Conservation (phyloP, 1,284 basidiomycete genomes). For the Amylostereum chailletii region DNA sequence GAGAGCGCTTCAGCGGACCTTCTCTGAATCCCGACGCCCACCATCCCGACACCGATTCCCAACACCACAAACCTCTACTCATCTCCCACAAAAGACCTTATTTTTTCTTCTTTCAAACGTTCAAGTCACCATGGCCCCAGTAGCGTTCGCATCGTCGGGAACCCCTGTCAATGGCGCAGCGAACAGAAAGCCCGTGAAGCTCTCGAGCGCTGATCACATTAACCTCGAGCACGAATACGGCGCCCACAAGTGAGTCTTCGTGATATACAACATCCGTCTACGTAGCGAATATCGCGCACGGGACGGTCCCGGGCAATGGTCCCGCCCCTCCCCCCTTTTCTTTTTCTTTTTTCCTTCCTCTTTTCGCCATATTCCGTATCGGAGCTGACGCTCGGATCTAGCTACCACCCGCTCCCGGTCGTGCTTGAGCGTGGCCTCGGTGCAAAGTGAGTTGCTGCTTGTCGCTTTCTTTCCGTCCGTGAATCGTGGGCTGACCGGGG, state of each 20-base stretch:
- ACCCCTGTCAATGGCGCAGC: too few species aligned
- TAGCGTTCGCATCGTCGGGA: too few species aligned
- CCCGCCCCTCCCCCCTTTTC: too few species aligned
- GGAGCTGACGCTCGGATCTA: slow-evolving; percentile 23
- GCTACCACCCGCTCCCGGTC: slow-evolving; percentile 93
- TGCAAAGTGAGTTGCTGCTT: slow-evolving; percentile 63
- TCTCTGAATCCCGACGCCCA: too few species aligned
- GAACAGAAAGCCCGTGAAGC: background rate
- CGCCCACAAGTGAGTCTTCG: slow-evolving; percentile 75
- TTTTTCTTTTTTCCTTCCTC: slow-evolving; percentile 4
- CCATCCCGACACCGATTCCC: too few species aligned
- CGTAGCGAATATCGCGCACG: too few species aligned
- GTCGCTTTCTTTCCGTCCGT: slow-evolving; percentile 14
- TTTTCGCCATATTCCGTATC: background rate
- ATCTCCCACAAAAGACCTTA: too few species aligned
- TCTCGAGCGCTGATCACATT: slow-evolving; percentile 54
- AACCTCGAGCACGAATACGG: slow-evolving; percentile 76
- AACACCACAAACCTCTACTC: too few species aligned
- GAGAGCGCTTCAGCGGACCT: too few species aligned
- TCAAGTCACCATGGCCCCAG: too few species aligned
- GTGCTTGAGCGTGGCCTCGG: slow-evolving; percentile 90
- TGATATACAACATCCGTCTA: background rate
- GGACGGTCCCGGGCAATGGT: background rate
- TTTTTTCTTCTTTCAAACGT: too few species aligned
- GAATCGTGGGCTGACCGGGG: slow-evolving; percentile 12